A percentile compares a stretch with the other conserved stretches of the same genome.
Evolutionary conservation across 768 basidiomycete genomes (phyloP).

Genomic region (Hericium rajendrae): DNA sequence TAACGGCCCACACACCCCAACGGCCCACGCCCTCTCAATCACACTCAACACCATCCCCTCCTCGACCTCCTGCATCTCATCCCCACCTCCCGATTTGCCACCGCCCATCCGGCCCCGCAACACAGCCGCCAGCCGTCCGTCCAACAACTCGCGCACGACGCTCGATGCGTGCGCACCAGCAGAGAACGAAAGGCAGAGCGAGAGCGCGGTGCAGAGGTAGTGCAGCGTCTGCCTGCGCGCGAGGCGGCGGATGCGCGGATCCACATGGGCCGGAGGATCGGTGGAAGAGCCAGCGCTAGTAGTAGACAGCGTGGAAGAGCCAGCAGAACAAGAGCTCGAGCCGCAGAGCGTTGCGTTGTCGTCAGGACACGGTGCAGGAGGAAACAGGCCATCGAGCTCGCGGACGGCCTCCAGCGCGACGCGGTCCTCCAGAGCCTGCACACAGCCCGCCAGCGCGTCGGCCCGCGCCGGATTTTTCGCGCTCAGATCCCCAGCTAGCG

Average conservation of each 20-base stretch:
- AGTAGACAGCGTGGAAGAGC: not conserved
- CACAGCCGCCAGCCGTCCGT: not conserved
- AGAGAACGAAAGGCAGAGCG: conserved; percentile 1
- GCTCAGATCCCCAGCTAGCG: not conserved
- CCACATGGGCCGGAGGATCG: not conserved
- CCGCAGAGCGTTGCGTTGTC: not conserved
- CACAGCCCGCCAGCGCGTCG: not conserved
- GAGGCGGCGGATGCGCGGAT: conserved; percentile 2
- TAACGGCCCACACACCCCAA: not conserved
- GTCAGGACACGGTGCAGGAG: not conserved
- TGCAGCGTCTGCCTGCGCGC: conserved; percentile 9
- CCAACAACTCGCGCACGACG: not conserved
- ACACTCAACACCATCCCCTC: conserved; percentile 20
- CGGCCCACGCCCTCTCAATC: conserved; percentile 19
- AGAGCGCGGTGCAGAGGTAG: conserved; percentile 3
- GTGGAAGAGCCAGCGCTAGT: not conserved
- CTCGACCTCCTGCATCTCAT: conserved; percentile 14
- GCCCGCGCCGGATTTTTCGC: not conserved
- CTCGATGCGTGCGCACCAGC: not conserved
- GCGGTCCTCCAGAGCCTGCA: not conserved
- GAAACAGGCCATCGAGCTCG: not conserved
- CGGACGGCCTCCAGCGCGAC: not conserved
- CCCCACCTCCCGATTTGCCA: not conserved
- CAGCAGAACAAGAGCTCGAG: not conserved
- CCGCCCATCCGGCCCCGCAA: not conserved